Evolutionary conservation across 192 early-diverging fungal species (phyloP), one percentile per base, ranked within the genome.

Genomic region (Backusella westeae): DNA sequence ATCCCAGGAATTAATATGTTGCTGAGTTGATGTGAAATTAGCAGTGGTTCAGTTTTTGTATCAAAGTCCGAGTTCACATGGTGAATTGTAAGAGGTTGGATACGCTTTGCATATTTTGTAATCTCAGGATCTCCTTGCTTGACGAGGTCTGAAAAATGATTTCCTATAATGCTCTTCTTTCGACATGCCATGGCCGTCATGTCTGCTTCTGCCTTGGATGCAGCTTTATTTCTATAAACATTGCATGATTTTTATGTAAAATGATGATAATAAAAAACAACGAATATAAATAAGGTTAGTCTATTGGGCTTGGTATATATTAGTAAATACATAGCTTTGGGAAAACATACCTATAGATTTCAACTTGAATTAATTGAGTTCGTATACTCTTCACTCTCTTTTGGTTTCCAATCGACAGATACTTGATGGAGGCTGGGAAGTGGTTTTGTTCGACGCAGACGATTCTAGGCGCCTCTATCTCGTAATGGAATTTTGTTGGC

Each of bases 401-500:
- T 4, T 71, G 72, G 34, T 66, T 74, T 19, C 69, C 68, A 65
- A 80, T 67, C 21, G 59, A 52, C 21, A 77, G 14, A 34, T 41
- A 74, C 63, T 74, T 77, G 1, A 81, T 39, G 6, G 72, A 34
- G 29, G 70, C 42, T 15, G 75, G 66, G 2, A 81, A 52, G 32
- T 56, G 32, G 14, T 36, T 65, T 66, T 77, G 75, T 52, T 81
- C 80, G n/a, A 77, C 34, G 23, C 75, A 81, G 4, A 77, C 67
- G 12, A 77, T 71, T 21, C 63, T 46, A 41, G 80, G 80, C 6
- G 56, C 75, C 36, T 81, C 75, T 12, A 81, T 77, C n/a, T 77
- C 72, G 34, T 81, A 81, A 39, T 77, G 80, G 29, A 81, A 81
- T 74, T 77, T 81, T 6, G 75, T 72, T 17, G 75, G 75, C 3